phyloP scores from a whole-genome alignment of 2,329 filamentous ascomycete species.

The Aspergillus glaucus region DNA sequence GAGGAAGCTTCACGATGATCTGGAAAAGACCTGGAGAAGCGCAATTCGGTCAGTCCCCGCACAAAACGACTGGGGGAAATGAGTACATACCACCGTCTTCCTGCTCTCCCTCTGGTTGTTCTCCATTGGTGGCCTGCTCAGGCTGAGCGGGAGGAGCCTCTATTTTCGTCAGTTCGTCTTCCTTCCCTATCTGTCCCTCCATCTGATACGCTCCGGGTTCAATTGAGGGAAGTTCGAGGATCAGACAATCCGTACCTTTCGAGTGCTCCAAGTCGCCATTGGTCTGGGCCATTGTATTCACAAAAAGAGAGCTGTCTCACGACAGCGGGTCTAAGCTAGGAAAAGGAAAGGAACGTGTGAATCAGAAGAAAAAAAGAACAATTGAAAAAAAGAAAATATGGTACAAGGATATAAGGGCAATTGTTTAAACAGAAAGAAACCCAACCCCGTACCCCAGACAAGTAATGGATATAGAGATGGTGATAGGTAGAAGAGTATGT shows the following conservation, averaged over 20 bases:
- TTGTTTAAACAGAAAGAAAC: slow-evolving; percentile 25
- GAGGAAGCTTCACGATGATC: slow-evolving; percentile 75
- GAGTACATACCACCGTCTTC: slow-evolving; percentile 32
- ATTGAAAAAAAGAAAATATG: slow-evolving; percentile 20
- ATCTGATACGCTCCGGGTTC: not conserved
- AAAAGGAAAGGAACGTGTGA: slow-evolving; percentile 12
- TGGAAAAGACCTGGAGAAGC: slow-evolving; percentile 52
- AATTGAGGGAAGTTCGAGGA: not conserved
- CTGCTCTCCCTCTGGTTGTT: slow-evolving; percentile 24
- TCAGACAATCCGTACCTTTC: slow-evolving; percentile 25
- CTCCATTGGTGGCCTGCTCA: slow-evolving; percentile 30
- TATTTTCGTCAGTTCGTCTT: slow-evolving; percentile 14
- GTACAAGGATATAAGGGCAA: slow-evolving; percentile 27
- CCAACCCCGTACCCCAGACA: slow-evolving; percentile 31
- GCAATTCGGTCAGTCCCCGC: slow-evolving; percentile 2
- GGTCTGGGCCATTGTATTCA: slow-evolving; percentile 31
- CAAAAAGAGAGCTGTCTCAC: slow-evolving; percentile 4
- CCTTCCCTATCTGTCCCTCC: slow-evolving; percentile 3
- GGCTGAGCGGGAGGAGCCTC: slow-evolving; percentile 23
- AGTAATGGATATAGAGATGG: slow-evolving; percentile 7
- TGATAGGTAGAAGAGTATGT: not conserved
- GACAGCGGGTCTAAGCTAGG: slow-evolving; percentile 8
- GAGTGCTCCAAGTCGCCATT: slow-evolving; percentile 36
- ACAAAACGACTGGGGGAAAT: slow-evolving; percentile 1
- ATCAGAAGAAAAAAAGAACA: slow-evolving; percentile 20